A percentile compares a stretch with the other conserved stretches of the same genome.
phyloP scores from a whole-genome alignment of 164 flowering plant species.

The Buxus sempervirens region DNA sequence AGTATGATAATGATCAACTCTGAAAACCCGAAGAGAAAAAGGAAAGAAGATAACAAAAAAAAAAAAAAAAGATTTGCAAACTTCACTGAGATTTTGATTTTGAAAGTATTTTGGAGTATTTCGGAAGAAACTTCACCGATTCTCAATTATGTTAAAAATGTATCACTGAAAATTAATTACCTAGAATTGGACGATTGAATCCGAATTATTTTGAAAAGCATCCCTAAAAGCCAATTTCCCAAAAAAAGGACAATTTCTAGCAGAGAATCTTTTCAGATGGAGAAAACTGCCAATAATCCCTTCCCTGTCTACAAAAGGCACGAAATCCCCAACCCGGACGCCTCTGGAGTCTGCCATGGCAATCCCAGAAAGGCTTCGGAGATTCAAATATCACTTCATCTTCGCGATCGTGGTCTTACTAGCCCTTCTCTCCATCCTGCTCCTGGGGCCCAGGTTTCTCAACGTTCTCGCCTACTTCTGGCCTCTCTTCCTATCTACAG shows the following conservation, averaged over 20 bases:
- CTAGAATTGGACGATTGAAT: too few species aligned
- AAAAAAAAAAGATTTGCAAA: too few species aligned
- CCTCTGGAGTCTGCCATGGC: slow-evolving; percentile 32
- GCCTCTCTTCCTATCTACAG: slow-evolving; percentile 81
- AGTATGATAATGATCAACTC: too few species aligned
- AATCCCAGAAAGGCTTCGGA: slow-evolving; percentile 43
- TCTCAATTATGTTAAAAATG: too few species aligned
- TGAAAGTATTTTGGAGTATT: too few species aligned
- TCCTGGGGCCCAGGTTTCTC: slow-evolving; percentile 52
- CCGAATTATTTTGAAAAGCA: too few species aligned
- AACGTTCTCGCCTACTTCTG: slow-evolving; percentile 64
- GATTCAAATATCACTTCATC: slow-evolving; percentile 46
- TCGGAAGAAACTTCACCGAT: too few species aligned
- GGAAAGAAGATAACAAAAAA: too few species aligned
- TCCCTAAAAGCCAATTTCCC: too few species aligned
- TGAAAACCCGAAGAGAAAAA: too few species aligned
- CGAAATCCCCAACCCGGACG: not conserved
- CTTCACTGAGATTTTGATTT: too few species aligned
- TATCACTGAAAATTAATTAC: too few species aligned
- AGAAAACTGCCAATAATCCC: slow-evolving; percentile 9
- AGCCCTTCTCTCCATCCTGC: slow-evolving; percentile 13
- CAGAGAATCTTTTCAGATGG: slow-evolving; percentile 30
- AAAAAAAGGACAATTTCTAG: slow-evolving; percentile 3
- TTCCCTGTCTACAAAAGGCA: slow-evolving; percentile 1
- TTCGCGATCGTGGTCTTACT: slow-evolving; percentile 8